Base-by-base conservation (phyloP, 2,329 filamentous ascomycete species). In the Aspergillus viridinutans region DNA sequence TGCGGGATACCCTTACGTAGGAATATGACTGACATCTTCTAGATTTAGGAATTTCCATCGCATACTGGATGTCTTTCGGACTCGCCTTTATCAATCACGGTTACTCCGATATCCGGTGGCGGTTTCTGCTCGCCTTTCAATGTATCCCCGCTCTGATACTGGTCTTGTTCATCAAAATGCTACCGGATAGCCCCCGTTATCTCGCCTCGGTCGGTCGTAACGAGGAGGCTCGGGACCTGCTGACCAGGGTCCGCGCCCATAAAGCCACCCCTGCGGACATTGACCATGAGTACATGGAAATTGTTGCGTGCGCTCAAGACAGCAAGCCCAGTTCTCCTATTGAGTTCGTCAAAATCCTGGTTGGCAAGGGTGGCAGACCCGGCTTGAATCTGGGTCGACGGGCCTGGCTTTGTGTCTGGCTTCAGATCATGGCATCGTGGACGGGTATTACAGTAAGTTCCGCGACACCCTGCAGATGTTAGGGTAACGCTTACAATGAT, bases 351-450 rank as follows among this genome's bases (percentile, higher is more conserved):
- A 75, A 72, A 52, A 73, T 78, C 14, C 53, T 77, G 32, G 6
- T 73, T 25, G 74, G 75, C 1, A 64, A 52, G 26, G 64, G 71
- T 42, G 70, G 67, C 4, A 67, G 61, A n/a, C 62, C 61, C 1
- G 70, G 69, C 8, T 35, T 64, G 1, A 73, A 75, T 54, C 57
- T 77, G 2, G 70, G 71, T 12, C 68, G 76, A 21, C 68, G 76
- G 38, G 76, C 75, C 26, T 78, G 75, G 76, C 65, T 78, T 10
- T 76, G 74, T 63, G 49, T 78, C n/a, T 77, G 67, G 62, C 68
- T 78, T n/a, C 76, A 78, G 58, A 77, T 78, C 35, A 78, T 78
- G 74, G 74, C 68, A 0, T 75, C 72, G 0, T 78, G 76, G 76
- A 77, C 74, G 0, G 75, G 76, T 12, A 78, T 78, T 50, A 77